Evolutionary conservation across 208 protist genomes (phyloP).

Genomic region (Balamuthia mandrillaris): DNA sequence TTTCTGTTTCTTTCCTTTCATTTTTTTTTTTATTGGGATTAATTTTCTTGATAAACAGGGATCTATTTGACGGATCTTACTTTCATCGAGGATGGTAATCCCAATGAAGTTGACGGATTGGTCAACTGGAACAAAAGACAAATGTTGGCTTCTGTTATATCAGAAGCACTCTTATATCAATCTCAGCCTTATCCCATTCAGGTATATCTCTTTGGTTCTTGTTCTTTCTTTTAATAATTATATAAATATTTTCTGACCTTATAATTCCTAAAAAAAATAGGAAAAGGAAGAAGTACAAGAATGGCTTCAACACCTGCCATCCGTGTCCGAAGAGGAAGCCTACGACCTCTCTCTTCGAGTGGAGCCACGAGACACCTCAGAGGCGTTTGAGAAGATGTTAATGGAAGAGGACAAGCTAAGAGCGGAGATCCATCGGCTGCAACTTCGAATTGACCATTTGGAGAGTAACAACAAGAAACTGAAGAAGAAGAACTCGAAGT

Average conservation of each 20-base stretch:
- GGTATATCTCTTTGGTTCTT: neutral
- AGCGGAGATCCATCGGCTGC: neutral
- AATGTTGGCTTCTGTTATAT: slow-evolving; percentile 28
- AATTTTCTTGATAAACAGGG: neutral
- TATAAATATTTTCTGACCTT: neutral
- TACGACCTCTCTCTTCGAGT: slow-evolving; percentile 7
- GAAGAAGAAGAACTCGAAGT: no score
- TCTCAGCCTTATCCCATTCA: neutral
- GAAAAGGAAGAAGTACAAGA: neutral
- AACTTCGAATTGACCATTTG: neutral
- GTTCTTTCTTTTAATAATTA: neutral
- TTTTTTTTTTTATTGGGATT: neutral
- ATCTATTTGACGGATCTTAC: slow-evolving; percentile 31
- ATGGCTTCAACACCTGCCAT: neutral
- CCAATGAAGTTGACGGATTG: neutral
- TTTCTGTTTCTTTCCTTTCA: neutral
- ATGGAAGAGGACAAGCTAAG: slow-evolving; percentile 36
- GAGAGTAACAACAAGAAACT: neutral
- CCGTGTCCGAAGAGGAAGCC: neutral
- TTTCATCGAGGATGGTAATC: slow-evolving; percentile 39
- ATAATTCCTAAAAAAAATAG: neutral
- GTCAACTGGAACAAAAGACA: slow-evolving; percentile 42
- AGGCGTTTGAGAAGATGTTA: slow-evolving; percentile 3
- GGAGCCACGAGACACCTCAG: slow-evolving; percentile 22
- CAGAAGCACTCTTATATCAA: slow-evolving; percentile 17